These are phyloP conservation scores for Psilocybe cubensis DNA, from an alignment of 768 basidiomycete genomes.

Conservation along the genomic window DNA sequence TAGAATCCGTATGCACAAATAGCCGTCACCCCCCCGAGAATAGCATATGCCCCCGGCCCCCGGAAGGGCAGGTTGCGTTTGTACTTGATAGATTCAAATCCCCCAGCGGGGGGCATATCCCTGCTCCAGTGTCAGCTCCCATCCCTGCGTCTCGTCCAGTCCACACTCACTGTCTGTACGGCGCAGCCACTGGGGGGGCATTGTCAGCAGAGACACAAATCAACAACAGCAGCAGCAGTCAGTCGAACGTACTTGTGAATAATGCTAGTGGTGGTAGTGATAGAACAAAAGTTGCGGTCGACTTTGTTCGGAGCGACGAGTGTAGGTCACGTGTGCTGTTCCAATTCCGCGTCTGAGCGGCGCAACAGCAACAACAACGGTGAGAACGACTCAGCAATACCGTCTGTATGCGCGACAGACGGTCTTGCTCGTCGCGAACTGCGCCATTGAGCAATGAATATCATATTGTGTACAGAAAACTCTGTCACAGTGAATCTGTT, in stretches of 20 bases:
- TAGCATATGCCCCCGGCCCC: slow-evolving; percentile 81
- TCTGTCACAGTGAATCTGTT: not conserved
- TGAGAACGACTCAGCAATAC: not conserved
- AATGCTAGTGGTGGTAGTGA: slow-evolving; percentile 12
- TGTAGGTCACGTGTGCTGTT: slow-evolving; percentile 15
- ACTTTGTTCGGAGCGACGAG: slow-evolving; percentile 9
- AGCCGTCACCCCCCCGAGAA: slow-evolving; percentile 85
- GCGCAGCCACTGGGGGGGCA: slow-evolving; percentile 52
- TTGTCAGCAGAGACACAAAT: slow-evolving; percentile 8
- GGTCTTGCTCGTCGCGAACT: too few relatives aligned
- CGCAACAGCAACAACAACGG: not conserved
- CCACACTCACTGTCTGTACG: slow-evolving; percentile 64
- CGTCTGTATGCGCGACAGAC: not conserved
- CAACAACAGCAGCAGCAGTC: slow-evolving; percentile 3
- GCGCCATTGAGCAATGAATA: too few relatives aligned
- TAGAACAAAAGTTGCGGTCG: slow-evolving; percentile 8
- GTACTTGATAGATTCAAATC: slow-evolving; percentile 92
- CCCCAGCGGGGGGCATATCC: slow-evolving; percentile 94
- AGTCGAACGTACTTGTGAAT: slow-evolving; percentile 11
- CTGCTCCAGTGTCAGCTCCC: slow-evolving; percentile 43
- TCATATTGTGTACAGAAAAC: too few relatives aligned
- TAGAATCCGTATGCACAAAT: slow-evolving; percentile 93
- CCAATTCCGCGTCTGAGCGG: slow-evolving; percentile 3
- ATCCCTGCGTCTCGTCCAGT: slow-evolving; percentile 7
- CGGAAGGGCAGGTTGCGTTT: slow-evolving; percentile 93